Base-by-base conservation (phyloP, 495 filamentous ascomycete genomes). In the Staphylotrichum longicolle region DNA sequence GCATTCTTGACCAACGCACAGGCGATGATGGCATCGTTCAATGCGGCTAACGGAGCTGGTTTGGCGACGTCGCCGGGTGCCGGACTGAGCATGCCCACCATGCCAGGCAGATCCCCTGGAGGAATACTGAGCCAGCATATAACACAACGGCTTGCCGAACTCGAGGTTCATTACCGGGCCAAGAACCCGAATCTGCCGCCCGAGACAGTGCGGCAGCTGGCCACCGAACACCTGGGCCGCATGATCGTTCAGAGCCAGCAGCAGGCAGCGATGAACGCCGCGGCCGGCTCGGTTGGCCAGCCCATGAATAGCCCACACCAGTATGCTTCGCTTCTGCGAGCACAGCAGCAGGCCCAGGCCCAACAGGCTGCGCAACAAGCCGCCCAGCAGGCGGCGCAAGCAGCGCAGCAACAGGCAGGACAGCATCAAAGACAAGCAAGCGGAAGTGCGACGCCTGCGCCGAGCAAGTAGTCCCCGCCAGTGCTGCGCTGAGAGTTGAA, bases 251-350 rank as follows among this genome's bases (percentile, higher is more conserved):
- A 76, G 37, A 67, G 62, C 34, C 68, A 71, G 54, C 66, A 66
- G 15, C 55, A 63, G 30, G 87, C 88, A n/a, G 63, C 63, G 4
- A 61, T 61, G 59, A 61, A 61, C 20, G 59, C 59, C 5, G 59
- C 59, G 12, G 59, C 59, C 9, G 87, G 87, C 12, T 77, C 71
- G 35, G 67, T 72, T 48, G 60, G 46, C 44, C 68, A 71, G 46
- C 49, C 63, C 14, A 70, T 70, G 39, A 68, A 63, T 8, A 73
- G 76, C 52, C 86, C 86, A 7, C 87, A 90, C 60, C 82, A 88
- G 30, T 92, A 88, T 68, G 88, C 88, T 20, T 86, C 87, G 46
- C 85, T 89, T 66, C 83, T 91, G 68, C 81, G 89, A 50, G 85
- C 85, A 34, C 87, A 89, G 60, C 88, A 91, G 58, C 76, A 78